Base-by-base conservation (phyloP, 2,329 filamentous ascomycete genomes). In the Cladosporium austrohemisphaericum region DNA sequence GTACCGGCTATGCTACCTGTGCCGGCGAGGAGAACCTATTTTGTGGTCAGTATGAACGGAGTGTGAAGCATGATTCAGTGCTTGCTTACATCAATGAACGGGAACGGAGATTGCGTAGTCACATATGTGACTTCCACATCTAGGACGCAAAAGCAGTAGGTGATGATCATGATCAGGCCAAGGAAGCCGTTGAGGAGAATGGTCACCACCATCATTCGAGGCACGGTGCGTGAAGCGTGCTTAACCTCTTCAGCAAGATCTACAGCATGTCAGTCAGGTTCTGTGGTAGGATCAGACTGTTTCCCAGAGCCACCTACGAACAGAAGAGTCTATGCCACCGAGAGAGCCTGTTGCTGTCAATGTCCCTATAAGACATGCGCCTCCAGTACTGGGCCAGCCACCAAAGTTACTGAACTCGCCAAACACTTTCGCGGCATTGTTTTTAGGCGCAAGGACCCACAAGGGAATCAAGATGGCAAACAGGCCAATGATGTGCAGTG, bases 401-500 rank as follows among this genome's bases (percentile, higher is more conserved):
- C 71, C 73, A 13, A 60, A 68, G 16, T 71, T 66, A 4, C 65
- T 57, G 5, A 70, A 68, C 7, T 18, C 20, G 11, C 19, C 23
- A 14, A 69, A 65, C 19, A 76, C 69, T 54, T 75, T 72, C 54
- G 73, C 61, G 45, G 77, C 76, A 1, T 67, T 71, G 9, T 70
- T 67, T 59, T 73, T 71, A 58, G 9, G 70, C 68, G 54, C 78
- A 73, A 5, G 76, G 66, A n/a, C 67, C 66, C 23, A 68, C 54
- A 4, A 69, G 0, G 72, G 69, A 16, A 76, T 71, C 6, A 78
- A 57, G 40, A 77, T 72, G 0, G 68, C 74, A 41, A 77, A 74
- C 60, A 77, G 76, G 5, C 75, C 75, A 9, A 75, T 58, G n/a
- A 77, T 61, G 46, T 77, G 75, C 5, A 77, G 56, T 20, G 73